Base-by-base conservation (phyloP, 495 filamentous ascomycete genomes). In the Penicillium lagena region DNA sequence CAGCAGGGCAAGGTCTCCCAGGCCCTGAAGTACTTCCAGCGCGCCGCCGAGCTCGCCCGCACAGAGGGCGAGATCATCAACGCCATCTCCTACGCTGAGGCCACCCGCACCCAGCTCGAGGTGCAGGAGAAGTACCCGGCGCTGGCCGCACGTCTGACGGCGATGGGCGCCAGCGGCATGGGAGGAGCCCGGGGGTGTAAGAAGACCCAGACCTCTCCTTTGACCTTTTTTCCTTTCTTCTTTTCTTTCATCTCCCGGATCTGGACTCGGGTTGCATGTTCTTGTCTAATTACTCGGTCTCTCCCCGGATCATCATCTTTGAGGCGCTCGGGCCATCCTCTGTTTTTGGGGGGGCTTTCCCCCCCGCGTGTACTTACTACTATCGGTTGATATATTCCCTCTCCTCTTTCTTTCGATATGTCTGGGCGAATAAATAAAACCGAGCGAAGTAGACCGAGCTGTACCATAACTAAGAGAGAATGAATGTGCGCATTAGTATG, bases 81-180 rank as follows among this genome's bases (percentile, higher is more conserved):
- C 50, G 93, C 93, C 9, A 78, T 99, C 29, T 95, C 88, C 11
- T 99, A 99, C 63, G 93, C 93, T 11, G 93, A 99, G 67, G 93
- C 94, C 14, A 97, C 93, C 38, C 77, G 94, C 48, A 97, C 94
- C 43, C 93, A 99, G 69, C 76, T 99, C 33, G 87, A 96, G 72
- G 93, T 98, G 12, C 90, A 96, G 70, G 87, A 96, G 71, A 94
- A 95, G 67, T 97, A 98, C 59, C 93, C 93, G n/a, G 82, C 94
- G 64, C 80, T 98, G 28, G 89, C 89, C 10, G 82, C 73, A 42
- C 84, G 87, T 55, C 77, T 98, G 43, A 82, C 87, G 45, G 78
- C 82, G 36, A 89, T 94, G 82, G 80, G 80, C 27, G 71, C 69
- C 40, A 80, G 80, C 22, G 71, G 68, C 40, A 59, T 61, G 58